phyloP scores from a whole-genome alignment of 495 filamentous ascomycete genomes.

The Penicillium lividum region DNA sequence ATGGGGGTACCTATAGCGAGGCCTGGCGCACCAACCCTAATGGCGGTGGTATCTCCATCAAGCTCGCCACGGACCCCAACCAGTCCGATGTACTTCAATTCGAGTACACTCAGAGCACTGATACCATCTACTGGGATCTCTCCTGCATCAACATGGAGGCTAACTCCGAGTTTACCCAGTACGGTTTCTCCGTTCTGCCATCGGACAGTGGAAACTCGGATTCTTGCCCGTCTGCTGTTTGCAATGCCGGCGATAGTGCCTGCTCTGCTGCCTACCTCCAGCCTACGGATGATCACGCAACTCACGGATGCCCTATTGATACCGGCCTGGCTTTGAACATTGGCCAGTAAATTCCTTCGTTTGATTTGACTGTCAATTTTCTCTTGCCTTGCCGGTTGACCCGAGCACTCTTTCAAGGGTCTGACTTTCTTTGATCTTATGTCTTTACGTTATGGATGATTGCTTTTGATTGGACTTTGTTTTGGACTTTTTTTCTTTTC shows the following conservation, averaged over 20 bases:
- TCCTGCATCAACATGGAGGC: slow-evolving; percentile 46
- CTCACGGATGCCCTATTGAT: slow-evolving; percentile 47
- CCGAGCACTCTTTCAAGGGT: slow-evolving; percentile 25
- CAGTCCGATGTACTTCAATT: slow-evolving; percentile 45
- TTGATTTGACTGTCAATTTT: slow-evolving; percentile 1
- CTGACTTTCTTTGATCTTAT: slow-evolving; percentile 15
- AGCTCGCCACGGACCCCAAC: slow-evolving; percentile 33
- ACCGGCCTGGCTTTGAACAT: slow-evolving; percentile 41
- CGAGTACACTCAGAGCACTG: slow-evolving; percentile 42
- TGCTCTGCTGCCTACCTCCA: slow-evolving; percentile 46
- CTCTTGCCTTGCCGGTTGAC: slow-evolving; percentile 29
- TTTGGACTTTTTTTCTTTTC: slow-evolving; percentile 9
- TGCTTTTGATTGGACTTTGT: slow-evolving; percentile 16
- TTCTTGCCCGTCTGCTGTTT: slow-evolving; percentile 41
- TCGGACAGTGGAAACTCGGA: slow-evolving; percentile 18
- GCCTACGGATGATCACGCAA: slow-evolving; percentile 46
- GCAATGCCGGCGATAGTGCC: slow-evolving; percentile 36
- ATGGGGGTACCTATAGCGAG: slow-evolving; percentile 38
- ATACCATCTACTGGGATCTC: slow-evolving; percentile 47
- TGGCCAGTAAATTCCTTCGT: slow-evolving; percentile 31
- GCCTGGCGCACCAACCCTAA: slow-evolving; percentile 39
- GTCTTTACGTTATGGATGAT: slow-evolving; percentile 12
- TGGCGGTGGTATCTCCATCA: slow-evolving; percentile 48
- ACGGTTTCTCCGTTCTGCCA: slow-evolving; percentile 43
- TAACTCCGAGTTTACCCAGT: slow-evolving; percentile 40